Percentiles rank a stretch among this genome's conserved stretches.
Conservation (phyloP, 805 yeast genomes). For the Spathaspora gorwiae region DNA sequence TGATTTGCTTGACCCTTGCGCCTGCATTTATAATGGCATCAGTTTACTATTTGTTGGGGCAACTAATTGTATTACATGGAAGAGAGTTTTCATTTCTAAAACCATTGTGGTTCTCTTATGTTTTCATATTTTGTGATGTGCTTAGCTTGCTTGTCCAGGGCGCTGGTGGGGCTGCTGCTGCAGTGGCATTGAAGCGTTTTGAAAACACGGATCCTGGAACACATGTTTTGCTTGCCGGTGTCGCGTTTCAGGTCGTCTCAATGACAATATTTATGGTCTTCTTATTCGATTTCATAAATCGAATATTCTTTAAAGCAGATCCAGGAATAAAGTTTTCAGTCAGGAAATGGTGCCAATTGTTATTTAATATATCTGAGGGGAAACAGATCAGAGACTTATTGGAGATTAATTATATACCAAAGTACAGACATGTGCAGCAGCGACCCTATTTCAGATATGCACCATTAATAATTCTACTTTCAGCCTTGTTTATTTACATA, state of each 20-base stretch:
- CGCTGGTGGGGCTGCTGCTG: constrained; percentile 72
- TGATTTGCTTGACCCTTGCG: constrained; percentile 66
- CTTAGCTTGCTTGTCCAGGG: constrained; percentile 65
- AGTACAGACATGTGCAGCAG: constrained; percentile 30
- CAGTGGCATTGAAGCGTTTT: constrained; percentile 32
- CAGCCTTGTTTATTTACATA: constrained; percentile 52
- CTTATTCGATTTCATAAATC: constrained; percentile 43
- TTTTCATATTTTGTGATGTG: constrained; percentile 65
- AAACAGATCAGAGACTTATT: constrained; percentile 12
- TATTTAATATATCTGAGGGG: constrained; percentile 20
- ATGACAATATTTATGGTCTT: constrained; percentile 58
- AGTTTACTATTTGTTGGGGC: constrained; percentile 66
- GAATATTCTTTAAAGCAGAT: constrained; percentile 30
- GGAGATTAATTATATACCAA: constrained; percentile 29
- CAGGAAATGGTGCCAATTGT: constrained; percentile 13
- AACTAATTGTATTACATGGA: constrained; percentile 61
- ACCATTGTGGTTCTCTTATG: constrained; percentile 59
- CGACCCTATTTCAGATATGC: constrained; percentile 35
- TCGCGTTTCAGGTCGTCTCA: constrained; percentile 69
- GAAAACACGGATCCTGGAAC: constrained; percentile 45
- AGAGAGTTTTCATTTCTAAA: constrained; percentile 41
- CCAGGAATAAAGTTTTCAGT: constrained; percentile 20
- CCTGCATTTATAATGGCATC: constrained; percentile 88
- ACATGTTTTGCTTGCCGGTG: constrained; percentile 70
- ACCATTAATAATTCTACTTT: constrained; percentile 41